Evolutionary conservation across 345 rosid species (phyloP), one percentile per base, ranked within the genome.

Genomic region (Xanthoceras sorbifolium): DNA sequence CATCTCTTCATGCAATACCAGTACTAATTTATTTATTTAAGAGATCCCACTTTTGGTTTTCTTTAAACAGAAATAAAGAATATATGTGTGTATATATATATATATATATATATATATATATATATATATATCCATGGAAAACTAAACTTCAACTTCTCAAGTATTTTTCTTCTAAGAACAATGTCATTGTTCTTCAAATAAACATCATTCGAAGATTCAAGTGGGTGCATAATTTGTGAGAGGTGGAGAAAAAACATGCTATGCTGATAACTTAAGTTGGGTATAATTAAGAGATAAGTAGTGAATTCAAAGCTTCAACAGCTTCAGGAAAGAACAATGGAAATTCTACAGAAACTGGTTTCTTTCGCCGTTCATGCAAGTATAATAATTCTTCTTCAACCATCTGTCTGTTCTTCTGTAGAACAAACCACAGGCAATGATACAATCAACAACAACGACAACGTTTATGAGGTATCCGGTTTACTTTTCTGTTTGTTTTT

Each of bases 391-490:
- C 65, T 70, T 55, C n/a, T 78, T 48, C 78, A 81, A 26, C 88
- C 89, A 54, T 31, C 78, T 77, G 81, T 70, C 34, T 1, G 29
- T 73, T 85, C 85, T 40, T 76, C 80, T 52, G 68, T 80, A 46
- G 76, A 70, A 14, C 17, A 71, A 40, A 11, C 59, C 74, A 69
- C 28, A 36, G 68, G 29, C 60, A 78, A 55, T 42, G 55, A 63
- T 48, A 14, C 81, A 52, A 77, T 44, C 67, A 46, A 9, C 32
- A 46, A 9, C 32, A 29, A 64, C 17, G 34, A 3, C 65, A 67
- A 31, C 80, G 57, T 18, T 36, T 78, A 71, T 31, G 66, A 78
- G 87, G 90, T 87, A 82, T 20, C 9, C 10, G 5, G 14, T 40
- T 66, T 32, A 50, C 18, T 1, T 46, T 38, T 26, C 59, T 29